Percentiles rank a stretch among this genome's conserved stretches.
Conservation (phyloP, 1,284 basidiomycete genomes). For the Volvariella volvacea region DNA sequence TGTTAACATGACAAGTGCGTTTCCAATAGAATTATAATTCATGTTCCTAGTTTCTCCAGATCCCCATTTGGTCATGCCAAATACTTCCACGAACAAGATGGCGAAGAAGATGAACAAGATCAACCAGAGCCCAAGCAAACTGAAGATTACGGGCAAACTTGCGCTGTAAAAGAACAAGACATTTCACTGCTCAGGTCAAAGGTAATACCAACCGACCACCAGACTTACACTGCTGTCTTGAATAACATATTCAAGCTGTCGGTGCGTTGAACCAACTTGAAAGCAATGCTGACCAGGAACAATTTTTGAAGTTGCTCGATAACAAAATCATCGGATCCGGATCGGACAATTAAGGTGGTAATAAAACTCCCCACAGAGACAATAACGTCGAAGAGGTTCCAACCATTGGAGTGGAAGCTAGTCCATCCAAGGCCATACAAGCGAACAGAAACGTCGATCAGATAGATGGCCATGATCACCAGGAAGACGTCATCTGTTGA, state of each 20-base stretch:
- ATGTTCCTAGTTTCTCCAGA: constrained; percentile 64
- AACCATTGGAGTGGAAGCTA: constrained; percentile 83
- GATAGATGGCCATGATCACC: constrained; percentile 67
- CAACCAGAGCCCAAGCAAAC: constrained; percentile 85
- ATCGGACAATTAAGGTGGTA: constrained; percentile 75
- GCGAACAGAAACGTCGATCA: constrained; percentile 75
- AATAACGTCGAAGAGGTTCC: constrained; percentile 89
- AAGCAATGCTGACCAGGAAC: constrained; percentile 88
- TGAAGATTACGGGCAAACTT: constrained; percentile 84
- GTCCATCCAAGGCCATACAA: constrained; percentile 81
- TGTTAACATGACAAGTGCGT: constrained; percentile 80
- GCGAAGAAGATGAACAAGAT: constrained; percentile 91
- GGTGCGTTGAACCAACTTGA: constrained; percentile 91
- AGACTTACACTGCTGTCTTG: constrained; percentile 91
- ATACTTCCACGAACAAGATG: constrained; percentile 88
- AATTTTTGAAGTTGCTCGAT: constrained; percentile 85
- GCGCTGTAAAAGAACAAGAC: constrained; percentile 41
- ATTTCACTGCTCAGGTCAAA: constrained; percentile 3
- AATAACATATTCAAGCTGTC: constrained; percentile 93
- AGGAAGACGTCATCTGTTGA: constrained; percentile 74
- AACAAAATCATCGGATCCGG: constrained; percentile 44
- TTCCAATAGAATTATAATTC: constrained; percentile 82
- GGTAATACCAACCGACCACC: too few relatives aligned
- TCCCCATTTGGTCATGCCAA: constrained; percentile 88
- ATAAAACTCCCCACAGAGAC: constrained; percentile 80